phyloP scores from a whole-genome alignment of 192 early-diverging fungal genomes.

The Umbelopsis vinacea region DNA sequence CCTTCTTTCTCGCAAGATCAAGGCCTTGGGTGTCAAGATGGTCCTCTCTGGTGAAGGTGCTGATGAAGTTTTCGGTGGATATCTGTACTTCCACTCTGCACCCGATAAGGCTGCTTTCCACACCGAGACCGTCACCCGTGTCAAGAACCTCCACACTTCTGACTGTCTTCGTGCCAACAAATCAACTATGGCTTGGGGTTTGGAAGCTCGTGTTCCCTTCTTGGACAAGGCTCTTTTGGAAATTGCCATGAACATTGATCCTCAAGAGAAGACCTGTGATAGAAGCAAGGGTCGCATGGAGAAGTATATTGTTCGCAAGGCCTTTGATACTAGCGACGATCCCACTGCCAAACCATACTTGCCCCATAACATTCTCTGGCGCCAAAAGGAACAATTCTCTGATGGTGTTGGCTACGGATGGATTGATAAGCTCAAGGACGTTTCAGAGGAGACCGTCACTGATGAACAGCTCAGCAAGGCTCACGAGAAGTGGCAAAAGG shows the following conservation, averaged over 20 bases:
- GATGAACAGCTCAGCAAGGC: constrained; percentile 78
- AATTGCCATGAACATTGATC: constrained; percentile 87
- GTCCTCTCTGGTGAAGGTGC: constrained; percentile 95
- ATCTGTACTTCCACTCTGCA: constrained; percentile 97
- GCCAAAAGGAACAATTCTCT: constrained; percentile 99
- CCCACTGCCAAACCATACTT: constrained; percentile 75
- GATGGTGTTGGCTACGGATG: constrained; percentile 98
- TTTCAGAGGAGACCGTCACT: constrained; percentile 67
- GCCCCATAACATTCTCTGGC: constrained; percentile 90
- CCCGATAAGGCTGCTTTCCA: constrained; percentile 84
- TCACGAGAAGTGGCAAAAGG: constrained; percentile 75
- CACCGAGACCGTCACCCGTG: constrained; percentile 87
- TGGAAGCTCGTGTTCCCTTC: constrained; percentile 98
- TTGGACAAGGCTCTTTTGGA: constrained; percentile 92
- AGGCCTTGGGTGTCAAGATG: constrained; percentile 99
- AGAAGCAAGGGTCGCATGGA: constrained; percentile 75
- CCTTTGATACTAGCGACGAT: constrained; percentile 89
- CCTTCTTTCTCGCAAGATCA: constrained; percentile 96
- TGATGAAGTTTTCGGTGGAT: constrained; percentile 98
- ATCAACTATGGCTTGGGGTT: constrained; percentile 99
- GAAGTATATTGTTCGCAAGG: constrained; percentile 94
- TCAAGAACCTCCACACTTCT: constrained; percentile 96
- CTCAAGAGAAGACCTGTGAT: constrained; percentile 81
- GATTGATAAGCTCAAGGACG: constrained; percentile 95
- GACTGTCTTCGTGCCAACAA: constrained; percentile 99